Conservation (phyloP, 2,329 filamentous ascomycete species). For the Fusarium sp. region DNA sequence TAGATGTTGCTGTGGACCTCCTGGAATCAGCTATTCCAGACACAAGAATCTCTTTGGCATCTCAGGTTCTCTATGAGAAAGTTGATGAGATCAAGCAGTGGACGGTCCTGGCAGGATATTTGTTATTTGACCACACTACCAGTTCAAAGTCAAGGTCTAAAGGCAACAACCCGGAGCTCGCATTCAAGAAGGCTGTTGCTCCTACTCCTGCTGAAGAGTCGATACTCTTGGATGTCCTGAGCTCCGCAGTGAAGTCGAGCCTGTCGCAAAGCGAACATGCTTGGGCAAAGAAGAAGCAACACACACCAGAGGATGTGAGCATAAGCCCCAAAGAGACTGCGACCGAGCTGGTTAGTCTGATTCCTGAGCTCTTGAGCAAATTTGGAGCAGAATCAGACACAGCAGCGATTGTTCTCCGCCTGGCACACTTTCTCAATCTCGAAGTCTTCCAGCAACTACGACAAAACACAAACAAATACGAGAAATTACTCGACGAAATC, state of each 20-base stretch:
- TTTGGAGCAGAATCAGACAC: slow-evolving; percentile 92
- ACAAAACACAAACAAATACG: slow-evolving; percentile 86
- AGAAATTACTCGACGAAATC: slow-evolving; percentile 88
- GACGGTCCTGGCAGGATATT: slow-evolving; percentile 90
- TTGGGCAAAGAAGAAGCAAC: slow-evolving; percentile 69
- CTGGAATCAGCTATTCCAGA: slow-evolving; percentile 78
- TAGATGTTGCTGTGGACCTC: slow-evolving; percentile 67
- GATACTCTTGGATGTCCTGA: slow-evolving; percentile 88
- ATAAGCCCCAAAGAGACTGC: slow-evolving; percentile 78
- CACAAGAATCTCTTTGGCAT: slow-evolving; percentile 87
- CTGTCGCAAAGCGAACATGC: slow-evolving; percentile 78
- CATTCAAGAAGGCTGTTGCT: slow-evolving; percentile 80
- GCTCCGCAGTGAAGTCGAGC: slow-evolving; percentile 82
- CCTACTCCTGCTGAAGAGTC: slow-evolving; percentile 84
- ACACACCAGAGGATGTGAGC: slow-evolving; percentile 64
- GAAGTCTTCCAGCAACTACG: slow-evolving; percentile 90
- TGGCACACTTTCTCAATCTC: slow-evolving; percentile 89
- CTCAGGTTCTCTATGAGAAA: slow-evolving; percentile 87
- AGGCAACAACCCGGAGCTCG: slow-evolving; percentile 68
- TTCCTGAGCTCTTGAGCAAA: slow-evolving; percentile 91
- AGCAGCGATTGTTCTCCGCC: slow-evolving; percentile 85
- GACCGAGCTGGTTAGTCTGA: slow-evolving; percentile 80
- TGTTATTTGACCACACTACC: slow-evolving; percentile 90
- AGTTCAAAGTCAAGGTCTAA: slow-evolving; percentile 68
- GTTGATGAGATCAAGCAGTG: slow-evolving; percentile 86